phyloP scores from a whole-genome alignment of 345 rosid genomes.

The Odontarrhena argentea region DNA sequence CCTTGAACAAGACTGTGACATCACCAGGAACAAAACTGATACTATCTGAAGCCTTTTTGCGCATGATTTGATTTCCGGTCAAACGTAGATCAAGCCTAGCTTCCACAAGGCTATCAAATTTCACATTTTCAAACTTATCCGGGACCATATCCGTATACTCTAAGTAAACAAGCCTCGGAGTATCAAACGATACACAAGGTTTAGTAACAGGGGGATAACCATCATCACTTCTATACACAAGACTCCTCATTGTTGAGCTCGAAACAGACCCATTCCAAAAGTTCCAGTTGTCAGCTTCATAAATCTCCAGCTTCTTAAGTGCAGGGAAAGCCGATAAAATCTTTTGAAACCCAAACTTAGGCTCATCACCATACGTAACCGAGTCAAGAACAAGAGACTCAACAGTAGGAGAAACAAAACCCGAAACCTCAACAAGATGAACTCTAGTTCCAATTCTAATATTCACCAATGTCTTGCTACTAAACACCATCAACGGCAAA shows the following conservation, averaged over 20 bases:
- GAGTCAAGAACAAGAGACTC: conserved; percentile 30
- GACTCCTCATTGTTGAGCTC: not conserved
- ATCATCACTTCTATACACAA: not conserved
- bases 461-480: conserved; percentile 22
- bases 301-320: conserved; percentile 16
- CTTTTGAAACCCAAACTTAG: not conserved
- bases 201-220: conserved; percentile 21
- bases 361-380: not conserved
- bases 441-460: conserved; percentile 23
- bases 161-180: conserved; percentile 31
- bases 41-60: not conserved
- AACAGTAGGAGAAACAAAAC: conserved; percentile 14
- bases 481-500: not conserved
- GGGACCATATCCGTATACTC: conserved; percentile 36
- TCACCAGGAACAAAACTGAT: conserved; percentile 28
- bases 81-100: conserved; percentile 34
- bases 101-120: conserved; percentile 30
- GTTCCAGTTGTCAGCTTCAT: conserved; percentile 11
- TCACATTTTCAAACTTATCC: conserved; percentile 14
- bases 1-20: conserved; percentile 27
- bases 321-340: conserved; percentile 23
- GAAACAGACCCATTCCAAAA: conserved; percentile 33
- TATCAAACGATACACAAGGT: conserved; percentile 33
- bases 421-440: not conserved
- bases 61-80: conserved; percentile 28